phyloP scores from a whole-genome alignment of 768 basidiomycete species.

The Pleurotus cornucopiae region DNA sequence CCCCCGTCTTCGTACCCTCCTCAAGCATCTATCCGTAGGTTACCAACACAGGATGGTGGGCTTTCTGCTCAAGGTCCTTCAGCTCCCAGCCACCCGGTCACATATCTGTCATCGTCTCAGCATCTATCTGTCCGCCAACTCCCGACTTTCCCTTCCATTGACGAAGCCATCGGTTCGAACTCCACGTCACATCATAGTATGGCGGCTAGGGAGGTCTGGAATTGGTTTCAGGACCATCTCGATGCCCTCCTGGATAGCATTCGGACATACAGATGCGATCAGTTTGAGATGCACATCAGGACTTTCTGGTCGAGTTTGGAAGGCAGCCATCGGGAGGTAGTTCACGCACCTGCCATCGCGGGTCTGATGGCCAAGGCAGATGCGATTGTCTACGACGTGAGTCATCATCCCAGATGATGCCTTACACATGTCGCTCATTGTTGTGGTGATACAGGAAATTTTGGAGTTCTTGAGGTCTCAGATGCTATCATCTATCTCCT shows the following conservation, averaged over 20 bases:
- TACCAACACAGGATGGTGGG: slow-evolving; percentile 54
- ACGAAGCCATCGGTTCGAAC: slow-evolving; percentile 74
- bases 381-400: slow-evolving; percentile 86
- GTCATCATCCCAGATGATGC: slow-evolving; percentile 24
- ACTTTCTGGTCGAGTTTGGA: slow-evolving; percentile 79
- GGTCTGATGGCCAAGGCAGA: slow-evolving; percentile 88
- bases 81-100: slow-evolving; percentile 37
- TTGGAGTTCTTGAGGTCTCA: slow-evolving; percentile 81
- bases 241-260: slow-evolving; percentile 79
- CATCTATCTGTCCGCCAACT: slow-evolving; percentile 69
- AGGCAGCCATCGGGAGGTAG: slow-evolving; percentile 79
- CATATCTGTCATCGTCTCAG: slow-evolving; percentile 48
- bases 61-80: slow-evolving; percentile 52
- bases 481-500: slow-evolving; percentile 74
- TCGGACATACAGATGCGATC: slow-evolving; percentile 76
- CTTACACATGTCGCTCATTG: slow-evolving; percentile 13
- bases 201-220: slow-evolving; percentile 85
- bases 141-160: slow-evolving; percentile 80
- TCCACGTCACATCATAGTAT: slow-evolving; percentile 75
- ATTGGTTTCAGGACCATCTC: slow-evolving; percentile 88
- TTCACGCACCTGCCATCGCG: slow-evolving; percentile 85
- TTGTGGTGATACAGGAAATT: slow-evolving; percentile 59
- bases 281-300: slow-evolving; percentile 83
- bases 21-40: slow-evolving; percentile 76
- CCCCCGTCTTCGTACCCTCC: slow-evolving; percentile 52